Base-by-base conservation (phyloP, 2,329 filamentous ascomycete species). In the Pseudogymnoascus verrucosus region DNA sequence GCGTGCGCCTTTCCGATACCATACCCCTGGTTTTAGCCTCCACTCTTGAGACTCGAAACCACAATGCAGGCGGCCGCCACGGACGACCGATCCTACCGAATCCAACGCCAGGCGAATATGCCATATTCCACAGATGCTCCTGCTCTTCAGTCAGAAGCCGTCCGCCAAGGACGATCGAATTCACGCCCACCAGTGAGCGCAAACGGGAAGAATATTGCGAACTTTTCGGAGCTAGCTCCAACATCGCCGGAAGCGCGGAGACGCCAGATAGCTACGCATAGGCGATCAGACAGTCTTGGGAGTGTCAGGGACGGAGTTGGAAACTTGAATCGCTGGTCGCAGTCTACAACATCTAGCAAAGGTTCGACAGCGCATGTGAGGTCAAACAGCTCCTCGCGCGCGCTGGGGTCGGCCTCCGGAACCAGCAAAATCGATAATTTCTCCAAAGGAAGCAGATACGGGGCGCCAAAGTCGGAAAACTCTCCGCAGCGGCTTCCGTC, bases 281-380 rank as follows among this genome's bases (percentile, higher is more conserved):
- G 76, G 59, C 74, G 76, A 57, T 75, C 76, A 10, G 76, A 71
- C 64, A 76, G 71, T 65, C 69, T 72, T 21, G 72, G 71, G 62
- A 74, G 72, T 65, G 65, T 75, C 66, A 78, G 74, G 70, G 79
- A 82, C 64, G 74, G 76, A 51, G 76, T 79, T 42, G 79, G 78
- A 70, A 79, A 78, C 66, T 75, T 80, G 65, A 80, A 83, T 69
- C 78, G 80, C 69, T 82, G 80, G 80, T 83, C 81, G 44, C 74
- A 76, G 19, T 84, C 82, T 12, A 82, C 81, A 61, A 71, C 75
- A 7, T 83, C 81, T 44, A 83, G 78, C 65, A 78, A 75, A 67
- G 73, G 76, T 39, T 80, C 79, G 57, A 67, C 69, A 51, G 68
- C 70, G 65, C 69, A 66, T 65, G 63, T n/a, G 54, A 64, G 34